phyloP scores from a whole-genome alignment of 768 basidiomycete genomes.

The Boletellus sp. region DNA sequence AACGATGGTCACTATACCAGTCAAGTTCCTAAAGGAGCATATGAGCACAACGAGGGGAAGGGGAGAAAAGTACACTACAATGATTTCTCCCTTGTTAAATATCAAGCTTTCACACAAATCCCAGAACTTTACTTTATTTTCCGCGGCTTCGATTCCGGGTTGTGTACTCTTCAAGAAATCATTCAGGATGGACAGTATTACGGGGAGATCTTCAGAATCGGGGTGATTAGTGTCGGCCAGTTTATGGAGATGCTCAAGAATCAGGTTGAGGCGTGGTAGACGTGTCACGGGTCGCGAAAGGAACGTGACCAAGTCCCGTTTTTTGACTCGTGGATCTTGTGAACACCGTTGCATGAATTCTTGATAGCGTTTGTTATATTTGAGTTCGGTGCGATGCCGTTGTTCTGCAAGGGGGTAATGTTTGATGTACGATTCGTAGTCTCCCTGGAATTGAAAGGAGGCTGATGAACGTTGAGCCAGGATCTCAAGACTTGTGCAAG shows the following conservation, averaged over 20 bases:
- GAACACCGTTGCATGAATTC: conserved; percentile 61
- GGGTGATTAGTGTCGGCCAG: conserved; percentile 71
- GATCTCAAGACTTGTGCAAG: conserved; percentile 4
- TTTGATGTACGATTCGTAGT: conserved; percentile 82
- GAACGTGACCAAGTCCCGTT: conserved; percentile 77
- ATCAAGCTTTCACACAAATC: conserved; percentile 70
- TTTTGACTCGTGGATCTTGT: conserved; percentile 61
- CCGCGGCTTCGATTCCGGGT: conserved; percentile 88
- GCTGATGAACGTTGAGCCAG: conserved; percentile 25
- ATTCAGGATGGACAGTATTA: conserved; percentile 63
- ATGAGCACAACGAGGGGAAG: conserved; percentile 1
- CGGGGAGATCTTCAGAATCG: conserved; percentile 72
- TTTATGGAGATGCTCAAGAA: conserved; percentile 68
- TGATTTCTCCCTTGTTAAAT: conserved; percentile 76
- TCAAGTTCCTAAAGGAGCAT: conserved; percentile 66
- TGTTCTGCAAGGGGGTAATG: conserved; percentile 87
- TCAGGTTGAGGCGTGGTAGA: conserved; percentile 74
- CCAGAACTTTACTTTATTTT: conserved; percentile 87
- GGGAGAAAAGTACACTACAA: conserved; percentile 46
- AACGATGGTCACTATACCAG: conserved; percentile 69
- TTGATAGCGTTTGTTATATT: conserved; percentile 62
- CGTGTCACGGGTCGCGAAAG: conserved; percentile 85
- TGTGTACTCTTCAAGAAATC: conserved; percentile 81
- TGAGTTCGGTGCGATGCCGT: conserved; percentile 71
- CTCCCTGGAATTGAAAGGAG: conserved; percentile 47